Conservation (phyloP, 768 basidiomycete genomes). For the Sarcomyxa edulis region DNA sequence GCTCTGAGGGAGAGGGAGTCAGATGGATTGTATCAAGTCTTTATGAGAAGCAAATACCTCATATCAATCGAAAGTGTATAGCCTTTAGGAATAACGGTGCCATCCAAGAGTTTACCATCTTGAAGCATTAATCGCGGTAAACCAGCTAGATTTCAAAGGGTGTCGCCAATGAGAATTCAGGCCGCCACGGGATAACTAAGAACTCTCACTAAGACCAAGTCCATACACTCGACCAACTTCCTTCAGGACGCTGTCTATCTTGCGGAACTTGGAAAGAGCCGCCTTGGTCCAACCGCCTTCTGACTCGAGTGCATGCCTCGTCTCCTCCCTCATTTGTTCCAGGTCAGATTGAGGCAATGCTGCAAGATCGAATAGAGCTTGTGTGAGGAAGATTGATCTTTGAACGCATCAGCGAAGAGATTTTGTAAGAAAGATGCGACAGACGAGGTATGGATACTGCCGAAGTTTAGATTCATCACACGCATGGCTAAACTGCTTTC, state of each 20-base stretch:
- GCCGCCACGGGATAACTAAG: not conserved
- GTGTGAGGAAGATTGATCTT: not conserved
- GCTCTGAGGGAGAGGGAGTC: no score
- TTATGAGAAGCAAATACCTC: no score
- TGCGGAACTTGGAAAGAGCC: conserved; percentile 1
- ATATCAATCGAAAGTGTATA: not conserved
- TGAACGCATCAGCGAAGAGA: not conserved
- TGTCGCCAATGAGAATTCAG: not conserved
- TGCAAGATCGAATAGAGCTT: conserved; percentile 2
- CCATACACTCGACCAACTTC: conserved; percentile 4
- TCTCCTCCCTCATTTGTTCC: conserved; percentile 3
- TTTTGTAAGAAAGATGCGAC: not conserved
- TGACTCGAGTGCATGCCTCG: not conserved
- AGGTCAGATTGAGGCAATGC: not conserved
- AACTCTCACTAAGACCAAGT: not conserved
- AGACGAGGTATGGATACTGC: conserved; percentile 2
- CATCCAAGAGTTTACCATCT: conserved; percentile 3
- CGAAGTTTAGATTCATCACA: conserved; percentile 5
- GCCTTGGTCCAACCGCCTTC: conserved; percentile 8
- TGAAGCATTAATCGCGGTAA: not conserved
- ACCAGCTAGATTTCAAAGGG: conserved; percentile 3
- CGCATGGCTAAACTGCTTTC: conserved; percentile 1
- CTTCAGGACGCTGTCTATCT: conserved; percentile 4
- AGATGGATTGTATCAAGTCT: no score
- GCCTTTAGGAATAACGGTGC: conserved; percentile 5